Base-by-base conservation (phyloP, 176 grass and related monocot species). In the Ampelocalamus luodianensis region DNA sequence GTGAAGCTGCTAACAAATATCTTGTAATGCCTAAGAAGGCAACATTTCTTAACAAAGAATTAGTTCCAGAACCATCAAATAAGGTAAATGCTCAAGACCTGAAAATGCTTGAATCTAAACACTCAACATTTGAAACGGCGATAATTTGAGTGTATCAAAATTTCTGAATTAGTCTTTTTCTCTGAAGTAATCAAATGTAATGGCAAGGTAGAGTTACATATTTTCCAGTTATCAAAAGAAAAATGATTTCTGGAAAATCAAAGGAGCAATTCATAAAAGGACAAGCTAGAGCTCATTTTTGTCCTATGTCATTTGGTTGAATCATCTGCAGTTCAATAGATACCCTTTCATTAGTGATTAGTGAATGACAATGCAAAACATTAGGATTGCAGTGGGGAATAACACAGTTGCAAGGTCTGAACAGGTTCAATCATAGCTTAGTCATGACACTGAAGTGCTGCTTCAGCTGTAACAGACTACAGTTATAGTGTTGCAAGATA, bases 371-470 rank as follows among this genome's bases (percentile, higher is more conserved):
- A 12, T 38, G 24, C 10, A 39, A 80, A 80, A 64, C 23, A 71
- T 77, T 77, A 74, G 65, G 37, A 83, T 34, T 63, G 23, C 66
- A 84, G 22, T 64, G 55, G 16, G 26, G 76, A 10, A 50, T 40
- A 40, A 17, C 16, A 40, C 11, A 75, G 69, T 39, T 81, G n/a
- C 78, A 72, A 12, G 24, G 58, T 84, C 43, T 39, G 18, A 34
- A 83, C n/a, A 79, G 20, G 15, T 74, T 88, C 4, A 74, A 62
- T 24, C 73, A 82, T 32, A 63, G 18, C 49, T 0, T 64, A 56
- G 68, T 72, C 1, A 2, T 46, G 12, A 43, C 45, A 82, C 16
- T 4, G 12, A 27, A 23, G n/a, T 79, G 34, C 22, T 54, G 58
- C 58, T 63, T 84, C 50, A 56, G 46, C 4, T 6, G 7, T 36